Evolutionary conservation across 1,284 basidiomycete species (phyloP), one percentile per base, ranked within the genome.

Genomic region (Cryptococcus hybrid): DNA sequence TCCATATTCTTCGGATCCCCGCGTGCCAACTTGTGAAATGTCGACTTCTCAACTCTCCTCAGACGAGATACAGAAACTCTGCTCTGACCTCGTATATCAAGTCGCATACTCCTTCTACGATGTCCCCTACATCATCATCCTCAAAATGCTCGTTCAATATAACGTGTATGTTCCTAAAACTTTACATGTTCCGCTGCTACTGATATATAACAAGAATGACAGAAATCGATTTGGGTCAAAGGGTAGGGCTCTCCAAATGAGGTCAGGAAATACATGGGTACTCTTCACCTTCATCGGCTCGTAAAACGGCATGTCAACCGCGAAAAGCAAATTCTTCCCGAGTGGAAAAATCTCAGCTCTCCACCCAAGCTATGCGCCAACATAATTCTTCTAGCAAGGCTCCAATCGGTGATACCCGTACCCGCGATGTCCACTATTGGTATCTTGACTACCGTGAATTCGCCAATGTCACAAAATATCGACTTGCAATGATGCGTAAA

Each of bases 391-490:
- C 7, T 4, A 47, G 7, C 44, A 42, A 30, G n/a, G 5, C 43
- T 50, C 15, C 24, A 18, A 51, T 11, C 15, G 47, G 9, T 48
- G 59, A 63, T 61, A 58, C 79, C 84, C 89, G 65, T 89, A 77
- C 87, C 34, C 61, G 63, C 54, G 74, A 76, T 55, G 73, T 76
- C 13, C 88, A 89, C 68, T 99, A 98, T 81, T 99, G 92, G 81
- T 98, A 91, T 79, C 89, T 99, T 72, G 89, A 99, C 80, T 95
- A 93, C 77, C 88, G 92, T 67, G 85, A 88, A 70, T 95, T 97
- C 71, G 92, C 92, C 78, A 93, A 99, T 74, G 92, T 98, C 50
- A 90, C 95, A 73, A 97, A 98, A 78, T 99, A 95, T 90, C 84
- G 93, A 40, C 86, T 99, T 59, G 90, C 92, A n/a, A 89, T 90